Evolutionary conservation across 306 rosid genomes (phyloP).

Genomic region (Cucurbita argyrosperma): DNA sequence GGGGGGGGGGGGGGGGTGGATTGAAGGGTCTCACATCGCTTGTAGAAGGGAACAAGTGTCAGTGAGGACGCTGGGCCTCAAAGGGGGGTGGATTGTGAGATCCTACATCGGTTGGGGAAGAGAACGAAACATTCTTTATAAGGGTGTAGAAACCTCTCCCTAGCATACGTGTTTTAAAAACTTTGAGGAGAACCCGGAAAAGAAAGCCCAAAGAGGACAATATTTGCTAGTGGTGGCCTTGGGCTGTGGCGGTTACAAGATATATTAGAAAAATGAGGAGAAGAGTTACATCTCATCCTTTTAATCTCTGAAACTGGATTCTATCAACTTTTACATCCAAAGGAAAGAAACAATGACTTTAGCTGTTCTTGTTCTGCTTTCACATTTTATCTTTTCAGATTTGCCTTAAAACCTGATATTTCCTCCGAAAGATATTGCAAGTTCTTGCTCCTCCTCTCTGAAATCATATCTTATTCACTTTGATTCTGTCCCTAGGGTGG

Average conservation of each 20-base stretch:
- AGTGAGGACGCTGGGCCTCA: too few relatives aligned
- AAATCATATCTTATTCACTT: not conserved
- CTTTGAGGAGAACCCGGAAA: too few relatives aligned
- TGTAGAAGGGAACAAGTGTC: too few relatives aligned
- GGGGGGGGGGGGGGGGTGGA: too few relatives aligned
- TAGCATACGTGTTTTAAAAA: too few relatives aligned
- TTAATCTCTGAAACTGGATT: not conserved
- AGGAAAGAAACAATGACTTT: not conserved
- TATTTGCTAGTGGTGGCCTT: too few relatives aligned
- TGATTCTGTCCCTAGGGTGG: conserved; percentile 49
- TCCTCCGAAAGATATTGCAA: not conserved
- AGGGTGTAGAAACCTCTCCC: too few relatives aligned
- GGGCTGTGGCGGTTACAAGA: not conserved
- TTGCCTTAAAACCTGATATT: not conserved
- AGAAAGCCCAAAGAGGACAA: too few relatives aligned
- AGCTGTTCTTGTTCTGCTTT: not conserved
- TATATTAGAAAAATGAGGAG: not conserved
- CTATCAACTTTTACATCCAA: not conserved
- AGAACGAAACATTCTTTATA: too few relatives aligned
- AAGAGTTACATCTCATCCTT: not conserved
- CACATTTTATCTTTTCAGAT: not conserved
- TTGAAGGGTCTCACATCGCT: too few relatives aligned
- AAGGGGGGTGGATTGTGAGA: too few relatives aligned
- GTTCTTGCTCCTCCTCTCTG: not conserved
- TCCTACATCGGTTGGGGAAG: too few relatives aligned